A percentile compares a stretch with the other conserved stretches of the same genome.
Conservation (phyloP, 2,329 filamentous ascomycete species). For the Diaporthe nobilis region DNA sequence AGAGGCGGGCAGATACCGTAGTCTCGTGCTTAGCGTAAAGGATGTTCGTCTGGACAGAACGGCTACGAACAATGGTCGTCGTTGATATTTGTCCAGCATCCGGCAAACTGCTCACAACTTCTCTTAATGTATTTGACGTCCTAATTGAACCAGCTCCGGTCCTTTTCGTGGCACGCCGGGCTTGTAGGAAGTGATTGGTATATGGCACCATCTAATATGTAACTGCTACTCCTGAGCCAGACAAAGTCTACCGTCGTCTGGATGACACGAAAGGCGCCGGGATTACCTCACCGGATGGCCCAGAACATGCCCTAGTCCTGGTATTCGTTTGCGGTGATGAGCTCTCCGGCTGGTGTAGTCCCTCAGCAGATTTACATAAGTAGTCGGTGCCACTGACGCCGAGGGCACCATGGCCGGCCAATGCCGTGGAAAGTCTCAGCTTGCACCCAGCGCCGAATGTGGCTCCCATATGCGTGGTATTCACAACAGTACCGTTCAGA, state of each 20-base stretch:
- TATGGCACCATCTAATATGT: not conserved
- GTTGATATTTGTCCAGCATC: not conserved
- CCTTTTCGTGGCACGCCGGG: too few species aligned
- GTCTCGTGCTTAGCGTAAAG: not conserved
- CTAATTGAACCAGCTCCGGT: not conserved
- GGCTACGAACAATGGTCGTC: too few species aligned
- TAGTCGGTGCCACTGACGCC: too few species aligned
- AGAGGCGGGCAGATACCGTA: not conserved
- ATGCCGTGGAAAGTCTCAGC: not conserved
- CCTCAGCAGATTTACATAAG: too few species aligned
- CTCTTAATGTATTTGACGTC: not conserved
- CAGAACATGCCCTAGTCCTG: too few species aligned
- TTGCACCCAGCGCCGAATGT: not conserved
- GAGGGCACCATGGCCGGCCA: not conserved
- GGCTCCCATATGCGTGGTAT: not conserved
- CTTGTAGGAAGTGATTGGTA: not conserved
- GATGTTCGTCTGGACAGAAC: not conserved
- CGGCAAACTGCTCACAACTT: not conserved
- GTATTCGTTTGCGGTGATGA: too few species aligned
- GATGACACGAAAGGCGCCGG: too few species aligned
- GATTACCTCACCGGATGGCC: too few species aligned
- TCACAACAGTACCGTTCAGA: not conserved
- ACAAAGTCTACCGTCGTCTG: not conserved
- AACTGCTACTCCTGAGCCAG: not conserved
- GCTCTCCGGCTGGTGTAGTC: too few species aligned